These are phyloP conservation scores for Colletotrichum filicis DNA, from an alignment of 2,329 filamentous ascomycete species.

Conservation along the genomic window DNA sequence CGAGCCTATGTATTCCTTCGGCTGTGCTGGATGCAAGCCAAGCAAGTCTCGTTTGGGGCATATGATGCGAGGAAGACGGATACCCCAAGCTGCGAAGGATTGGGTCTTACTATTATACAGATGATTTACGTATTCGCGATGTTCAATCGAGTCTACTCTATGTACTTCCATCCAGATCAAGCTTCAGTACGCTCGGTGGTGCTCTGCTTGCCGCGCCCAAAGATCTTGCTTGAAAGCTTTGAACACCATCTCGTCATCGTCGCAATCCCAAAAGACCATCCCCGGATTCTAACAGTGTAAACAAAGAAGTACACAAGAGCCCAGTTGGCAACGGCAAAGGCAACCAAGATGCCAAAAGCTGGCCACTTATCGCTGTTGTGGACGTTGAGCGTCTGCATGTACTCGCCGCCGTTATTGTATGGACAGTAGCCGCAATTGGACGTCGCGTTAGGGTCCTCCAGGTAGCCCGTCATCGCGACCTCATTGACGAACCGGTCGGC, in stretches of 20 bases:
- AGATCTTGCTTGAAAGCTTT: not conserved
- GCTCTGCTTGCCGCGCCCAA: not conserved
- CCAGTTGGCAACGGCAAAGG: slow-evolving; percentile 78
- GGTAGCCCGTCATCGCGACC: slow-evolving; percentile 62
- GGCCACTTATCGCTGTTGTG: slow-evolving; percentile 71
- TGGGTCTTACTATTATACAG: no score
- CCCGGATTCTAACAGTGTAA: slow-evolving; percentile 75
- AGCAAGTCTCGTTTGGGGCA: no score
- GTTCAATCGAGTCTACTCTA: not conserved
- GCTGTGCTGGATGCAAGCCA: not conserved
- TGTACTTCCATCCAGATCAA: not conserved
- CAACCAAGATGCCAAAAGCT: slow-evolving; percentile 75
- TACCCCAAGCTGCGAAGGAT: no score
- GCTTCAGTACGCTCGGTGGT: not conserved
- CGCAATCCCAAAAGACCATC: slow-evolving; percentile 73
- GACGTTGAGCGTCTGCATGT: slow-evolving; percentile 67
- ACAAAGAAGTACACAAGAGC: slow-evolving; percentile 81
- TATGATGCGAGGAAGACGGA: no score
- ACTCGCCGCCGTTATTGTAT: slow-evolving; percentile 68
- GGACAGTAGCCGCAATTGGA: slow-evolving; percentile 76
- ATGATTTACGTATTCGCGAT: no score
- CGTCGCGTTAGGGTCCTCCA: slow-evolving; percentile 70
- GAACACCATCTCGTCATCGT: not conserved
- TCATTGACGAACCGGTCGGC: slow-evolving; percentile 66
- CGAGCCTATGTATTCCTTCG: not conserved